Evolutionary conservation across 345 rosid genomes (phyloP).

Genomic region (Noccaea caerulescens): DNA sequence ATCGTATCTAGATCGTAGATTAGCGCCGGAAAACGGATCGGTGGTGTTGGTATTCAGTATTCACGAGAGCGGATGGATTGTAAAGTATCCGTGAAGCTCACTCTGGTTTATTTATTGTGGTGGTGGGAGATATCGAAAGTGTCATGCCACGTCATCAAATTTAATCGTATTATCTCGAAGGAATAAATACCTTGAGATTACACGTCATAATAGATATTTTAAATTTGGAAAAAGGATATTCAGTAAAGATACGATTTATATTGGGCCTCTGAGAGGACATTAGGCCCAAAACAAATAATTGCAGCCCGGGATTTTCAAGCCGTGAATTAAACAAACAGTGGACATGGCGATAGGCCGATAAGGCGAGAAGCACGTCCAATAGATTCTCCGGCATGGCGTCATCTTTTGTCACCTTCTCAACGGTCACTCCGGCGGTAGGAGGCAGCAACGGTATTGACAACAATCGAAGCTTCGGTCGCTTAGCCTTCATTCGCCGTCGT

Average conservation of each 20-base stretch:
- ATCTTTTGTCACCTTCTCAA: constrained; percentile 35
- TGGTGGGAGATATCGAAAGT: constrained; percentile 17
- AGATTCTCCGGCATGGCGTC: constrained; percentile 44
- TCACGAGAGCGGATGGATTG: not conserved
- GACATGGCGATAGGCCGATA: constrained; percentile 21
- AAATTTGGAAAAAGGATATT: not conserved
- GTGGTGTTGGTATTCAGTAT: not conserved
- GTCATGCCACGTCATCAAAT: constrained; percentile 36
- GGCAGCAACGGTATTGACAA: not conserved
- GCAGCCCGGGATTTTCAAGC: constrained; percentile 23
- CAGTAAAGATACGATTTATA: not conserved
- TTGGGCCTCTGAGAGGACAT: not conserved
- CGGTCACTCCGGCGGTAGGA: constrained; percentile 32
- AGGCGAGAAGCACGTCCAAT: constrained; percentile 28
- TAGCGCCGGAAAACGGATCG: constrained; percentile 38
- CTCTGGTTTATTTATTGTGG: constrained; percentile 21
- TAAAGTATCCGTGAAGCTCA: constrained; percentile 31
- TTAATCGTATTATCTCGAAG: constrained; percentile 34
- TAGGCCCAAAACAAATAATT: constrained; percentile 18
- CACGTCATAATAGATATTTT: not conserved
- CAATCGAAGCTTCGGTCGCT: not conserved
- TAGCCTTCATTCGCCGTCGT: constrained; percentile 19
- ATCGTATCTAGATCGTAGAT: constrained; percentile 49
- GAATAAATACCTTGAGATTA: constrained; percentile 10
- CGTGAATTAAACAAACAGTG: not conserved